These are phyloP conservation scores for Pelargonium nanum DNA, from an alignment of 345 rosid species.

Conservation along the genomic window DNA sequence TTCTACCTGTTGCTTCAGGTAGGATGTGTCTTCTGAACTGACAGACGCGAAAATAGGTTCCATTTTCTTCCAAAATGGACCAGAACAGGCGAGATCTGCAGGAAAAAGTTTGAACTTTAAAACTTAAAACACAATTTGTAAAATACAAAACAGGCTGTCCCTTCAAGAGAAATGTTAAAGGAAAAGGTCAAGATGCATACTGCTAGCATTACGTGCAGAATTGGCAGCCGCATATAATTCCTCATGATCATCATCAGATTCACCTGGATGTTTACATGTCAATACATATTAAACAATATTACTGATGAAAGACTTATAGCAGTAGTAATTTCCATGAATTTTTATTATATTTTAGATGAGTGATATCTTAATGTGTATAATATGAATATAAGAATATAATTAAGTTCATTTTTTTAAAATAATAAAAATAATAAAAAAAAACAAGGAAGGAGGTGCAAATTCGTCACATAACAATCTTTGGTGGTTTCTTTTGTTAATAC, in stretches of 20 bases:
- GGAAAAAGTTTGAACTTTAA: constrained; percentile 13
- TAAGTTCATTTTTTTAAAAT: too few species aligned
- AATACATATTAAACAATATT: background rate
- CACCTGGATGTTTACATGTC: constrained; percentile 44
- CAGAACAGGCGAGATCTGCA: constrained; percentile 60
- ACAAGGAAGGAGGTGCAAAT: background rate
- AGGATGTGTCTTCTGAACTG: constrained; percentile 50
- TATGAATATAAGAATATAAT: too few species aligned
- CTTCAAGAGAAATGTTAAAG: background rate
- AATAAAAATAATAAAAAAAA: background rate
- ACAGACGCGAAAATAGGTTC: constrained; percentile 55
- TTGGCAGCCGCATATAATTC: constrained; percentile 76
- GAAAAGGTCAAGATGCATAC: constrained; percentile 35
- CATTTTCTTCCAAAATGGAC: constrained; percentile 86
- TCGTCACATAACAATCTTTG: background rate
- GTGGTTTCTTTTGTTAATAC: constrained; percentile 22
- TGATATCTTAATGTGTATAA: too few species aligned
- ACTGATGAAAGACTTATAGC: background rate
- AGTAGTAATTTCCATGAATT: too few species aligned
- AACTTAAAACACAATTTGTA: constrained; percentile 6
- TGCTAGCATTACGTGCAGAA: constrained; percentile 57
- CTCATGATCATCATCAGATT: constrained; percentile 74
- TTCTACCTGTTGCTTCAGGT: constrained; percentile 72
- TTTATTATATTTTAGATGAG: too few species aligned
- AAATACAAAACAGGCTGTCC: background rate